Conservation (phyloP, 73 alveolate species). For the Loxodes magnus region DNA sequence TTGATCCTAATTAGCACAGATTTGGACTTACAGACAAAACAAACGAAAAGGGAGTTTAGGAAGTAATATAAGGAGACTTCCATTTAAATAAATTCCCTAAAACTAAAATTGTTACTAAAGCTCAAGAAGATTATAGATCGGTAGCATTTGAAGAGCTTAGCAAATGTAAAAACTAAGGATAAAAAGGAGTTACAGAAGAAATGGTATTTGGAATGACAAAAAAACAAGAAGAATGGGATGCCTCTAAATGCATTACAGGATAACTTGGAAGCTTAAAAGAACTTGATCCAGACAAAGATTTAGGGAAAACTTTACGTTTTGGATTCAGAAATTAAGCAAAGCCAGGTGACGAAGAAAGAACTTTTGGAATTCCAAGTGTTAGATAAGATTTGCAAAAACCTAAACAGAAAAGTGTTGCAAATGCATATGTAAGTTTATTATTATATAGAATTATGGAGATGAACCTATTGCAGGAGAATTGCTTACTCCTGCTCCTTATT, state of each 20-base stretch:
- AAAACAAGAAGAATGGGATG: constrained; percentile 67
- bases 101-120: constrained; percentile 59
- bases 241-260: constrained; percentile 72
- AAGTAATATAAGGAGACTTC: constrained; percentile 58
- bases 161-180: constrained; percentile 64
- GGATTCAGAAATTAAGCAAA: constrained; percentile 50
- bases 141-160: constrained; percentile 68
- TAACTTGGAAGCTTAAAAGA: constrained; percentile 51
- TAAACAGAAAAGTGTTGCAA: constrained; percentile 59
- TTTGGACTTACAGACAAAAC: constrained; percentile 55
- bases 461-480: constrained; percentile 82
- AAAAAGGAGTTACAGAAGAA: constrained; percentile 39
- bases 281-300: constrained; percentile 72
- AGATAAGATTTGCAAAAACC: constrained; percentile 72
- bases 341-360: constrained; percentile 51
- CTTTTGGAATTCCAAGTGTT: constrained; percentile 76
- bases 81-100: constrained; percentile 48
- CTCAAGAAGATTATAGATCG: constrained; percentile 66
- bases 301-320: constrained; percentile 52
- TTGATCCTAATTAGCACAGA: constrained; percentile 47
- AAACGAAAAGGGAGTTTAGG: constrained; percentile 64
- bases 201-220: constrained; percentile 49
- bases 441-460: constrained; percentile 70
- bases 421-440: constrained; percentile 28
- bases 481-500: constrained; percentile 65